These are phyloP conservation scores for Rhizopus stolonifer DNA, from an alignment of 371 early-diverging fungal genomes.

Conservation along the genomic window DNA sequence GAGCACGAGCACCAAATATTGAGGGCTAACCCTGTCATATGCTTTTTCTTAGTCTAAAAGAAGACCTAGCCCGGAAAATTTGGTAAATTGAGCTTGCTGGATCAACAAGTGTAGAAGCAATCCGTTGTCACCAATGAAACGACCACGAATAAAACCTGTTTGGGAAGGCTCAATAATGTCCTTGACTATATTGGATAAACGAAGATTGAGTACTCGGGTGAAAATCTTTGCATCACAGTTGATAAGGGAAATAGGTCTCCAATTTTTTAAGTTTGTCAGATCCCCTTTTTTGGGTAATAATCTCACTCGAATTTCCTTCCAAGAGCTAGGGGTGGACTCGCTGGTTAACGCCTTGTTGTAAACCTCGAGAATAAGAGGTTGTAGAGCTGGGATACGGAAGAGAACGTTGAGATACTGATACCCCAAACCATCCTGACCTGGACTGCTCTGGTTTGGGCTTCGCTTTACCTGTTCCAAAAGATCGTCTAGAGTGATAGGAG, in stretches of 20 bases:
- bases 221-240: slow-evolving; percentile 11
- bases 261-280: slow-evolving; percentile 14
- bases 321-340: not conserved
- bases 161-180: slow-evolving; percentile 6
- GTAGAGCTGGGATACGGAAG: not conserved
- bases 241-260: slow-evolving; percentile 24
- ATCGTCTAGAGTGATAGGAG: slow-evolving; percentile 6
- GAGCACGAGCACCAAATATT: slow-evolving; percentile 7
- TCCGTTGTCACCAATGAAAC: slow-evolving; percentile 16
- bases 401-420: not conserved
- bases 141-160: slow-evolving; percentile 6
- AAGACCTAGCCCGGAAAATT: slow-evolving; percentile 6
- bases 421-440: not conserved
- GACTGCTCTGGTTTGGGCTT: not conserved
- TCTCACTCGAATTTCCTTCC: slow-evolving; percentile 12
- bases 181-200: not conserved
- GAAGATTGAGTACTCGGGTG: not conserved
- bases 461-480: not conserved
- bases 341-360: slow-evolving; percentile 19
- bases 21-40: slow-evolving; percentile 20
- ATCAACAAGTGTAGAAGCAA: not conserved
- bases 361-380: slow-evolving; percentile 1
- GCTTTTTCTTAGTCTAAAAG: slow-evolving; percentile 27
- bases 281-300: slow-evolving; percentile 17
- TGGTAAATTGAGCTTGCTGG: slow-evolving; percentile 5